phyloP scores from a whole-genome alignment of 2,329 filamentous ascomycete genomes.

The Biscogniauxia sp. region DNA sequence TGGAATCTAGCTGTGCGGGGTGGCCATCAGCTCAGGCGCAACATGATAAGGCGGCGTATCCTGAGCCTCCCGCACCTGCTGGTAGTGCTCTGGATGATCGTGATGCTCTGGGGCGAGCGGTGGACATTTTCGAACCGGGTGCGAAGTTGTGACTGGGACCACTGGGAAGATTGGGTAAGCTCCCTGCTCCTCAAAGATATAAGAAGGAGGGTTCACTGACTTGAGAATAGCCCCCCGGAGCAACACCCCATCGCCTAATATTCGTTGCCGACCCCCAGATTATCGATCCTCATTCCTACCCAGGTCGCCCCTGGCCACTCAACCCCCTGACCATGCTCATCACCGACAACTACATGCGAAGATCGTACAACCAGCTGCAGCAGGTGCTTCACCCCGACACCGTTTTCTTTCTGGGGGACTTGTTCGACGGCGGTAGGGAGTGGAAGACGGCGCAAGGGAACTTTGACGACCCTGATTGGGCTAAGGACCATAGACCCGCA shows the following conservation, averaged over 20 bases:
- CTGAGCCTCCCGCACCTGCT: constrained; percentile 66
- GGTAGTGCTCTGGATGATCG: constrained; percentile 70
- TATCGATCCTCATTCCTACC: constrained; percentile 93
- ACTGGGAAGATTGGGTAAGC: constrained; percentile 90
- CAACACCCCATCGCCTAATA: constrained; percentile 78
- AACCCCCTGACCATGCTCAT: constrained; percentile 55
- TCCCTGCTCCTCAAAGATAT: constrained; percentile 3
- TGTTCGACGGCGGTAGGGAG: constrained; percentile 94
- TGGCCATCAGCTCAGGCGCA: constrained; percentile 39
- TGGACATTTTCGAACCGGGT: constrained; percentile 72
- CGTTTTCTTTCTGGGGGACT: constrained; percentile 85
- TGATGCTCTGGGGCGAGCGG: constrained; percentile 82
- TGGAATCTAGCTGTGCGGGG: constrained; percentile 30
- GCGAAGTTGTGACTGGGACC: constrained; percentile 72
- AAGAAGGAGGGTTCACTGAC: background rate
- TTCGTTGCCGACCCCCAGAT: constrained; percentile 90
- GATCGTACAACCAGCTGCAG: constrained; percentile 79
- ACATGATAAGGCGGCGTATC: constrained; percentile 50
- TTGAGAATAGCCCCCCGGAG: constrained; percentile 63
- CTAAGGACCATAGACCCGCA: constrained; percentile 47
- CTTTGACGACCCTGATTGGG: constrained; percentile 60
- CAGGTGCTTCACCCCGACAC: constrained; percentile 76
- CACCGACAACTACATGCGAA: constrained; percentile 86
- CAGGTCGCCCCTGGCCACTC: constrained; percentile 66
- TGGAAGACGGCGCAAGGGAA: constrained; percentile 73